Conservation (phyloP, 1,284 basidiomycete species). For the Papiliotrema laurentii region DNA sequence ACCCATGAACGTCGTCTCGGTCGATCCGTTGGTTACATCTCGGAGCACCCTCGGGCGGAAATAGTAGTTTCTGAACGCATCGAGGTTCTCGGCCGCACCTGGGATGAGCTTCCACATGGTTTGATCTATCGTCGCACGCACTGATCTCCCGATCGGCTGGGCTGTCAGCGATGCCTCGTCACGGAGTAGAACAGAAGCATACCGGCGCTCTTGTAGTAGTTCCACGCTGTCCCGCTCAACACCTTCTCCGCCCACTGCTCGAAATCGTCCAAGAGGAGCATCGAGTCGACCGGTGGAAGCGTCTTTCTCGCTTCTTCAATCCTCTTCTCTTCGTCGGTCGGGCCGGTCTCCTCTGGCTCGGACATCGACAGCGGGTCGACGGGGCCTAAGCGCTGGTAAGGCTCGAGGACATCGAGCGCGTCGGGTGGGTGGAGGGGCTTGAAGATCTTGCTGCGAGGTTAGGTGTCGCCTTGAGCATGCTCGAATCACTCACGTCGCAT, state of each 20-base stretch:
- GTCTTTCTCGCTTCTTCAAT: conserved; percentile 59
- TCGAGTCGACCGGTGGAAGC: conserved; percentile 61
- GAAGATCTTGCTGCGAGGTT: conserved; percentile 43
- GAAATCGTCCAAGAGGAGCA: conserved; percentile 71
- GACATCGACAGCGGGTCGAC: conserved; percentile 58
- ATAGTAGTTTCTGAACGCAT: conserved; percentile 53
- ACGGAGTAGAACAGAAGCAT: neutral
- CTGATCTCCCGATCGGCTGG: conserved; percentile 52
- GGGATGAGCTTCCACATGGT: neutral
- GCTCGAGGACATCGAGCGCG: conserved; percentile 46
- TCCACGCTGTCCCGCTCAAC: conserved; percentile 53
- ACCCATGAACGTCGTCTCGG: conserved; percentile 38
- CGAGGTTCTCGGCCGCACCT: conserved; percentile 52
- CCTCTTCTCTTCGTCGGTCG: conserved; percentile 66
- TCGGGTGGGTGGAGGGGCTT: conserved; percentile 50
- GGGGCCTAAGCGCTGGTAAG: conserved; percentile 65
- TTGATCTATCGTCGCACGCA: conserved; percentile 18
- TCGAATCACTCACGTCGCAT: conserved; percentile 29
- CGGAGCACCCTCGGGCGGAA: conserved; percentile 52
- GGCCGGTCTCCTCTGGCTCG: conserved; percentile 50
- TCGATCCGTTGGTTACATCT: conserved; percentile 27
- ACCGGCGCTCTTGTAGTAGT: conserved; percentile 53
- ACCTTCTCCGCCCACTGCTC: conserved; percentile 49
- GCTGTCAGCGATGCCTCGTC: neutral
- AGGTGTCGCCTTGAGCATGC: too few relatives aligned